Evolutionary conservation across 768 basidiomycete species (phyloP), one percentile per base, ranked within the genome.

Genomic region (Cantharellus anzutake): DNA sequence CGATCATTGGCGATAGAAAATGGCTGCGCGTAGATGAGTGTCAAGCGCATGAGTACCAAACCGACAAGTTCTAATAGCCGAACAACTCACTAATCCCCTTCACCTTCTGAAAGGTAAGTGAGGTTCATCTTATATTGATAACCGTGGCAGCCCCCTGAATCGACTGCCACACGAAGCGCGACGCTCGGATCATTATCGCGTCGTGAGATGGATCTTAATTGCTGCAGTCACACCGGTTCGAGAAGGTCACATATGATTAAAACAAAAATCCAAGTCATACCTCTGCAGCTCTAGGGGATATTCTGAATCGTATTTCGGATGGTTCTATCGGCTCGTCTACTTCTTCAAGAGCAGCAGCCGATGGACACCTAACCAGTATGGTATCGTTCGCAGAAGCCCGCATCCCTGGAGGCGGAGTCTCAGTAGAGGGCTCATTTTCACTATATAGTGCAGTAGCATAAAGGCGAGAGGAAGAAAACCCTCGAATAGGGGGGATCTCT

Each of bases 101-200:
- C 14, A 41, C 4, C 51, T 72, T 70, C 42, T 41, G 59, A 7
- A 3, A 42, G 44, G 35, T 51, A 4, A n/a, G 74, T 83, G 2
- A 97, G 76, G 59, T 84, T 81, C 78, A 98, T 80, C 65, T 87
- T 93, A 70, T 97, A 96, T 66, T 96, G 91, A 70, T 97, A 97
- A 42, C 94, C 94, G 68, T 98, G 93, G 67, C 94, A 98, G 20
- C 94, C 94, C 5, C 94, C 94, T 5, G 85, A 88, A 66, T 96
- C 91, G 35, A 97, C 90, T 0, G 81, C 74, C 63, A 98, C 77
- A 63, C 92, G 75, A 34, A 97, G 73, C 2, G 83, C 87, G 29
- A 86, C 75, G 56, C 78, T 66, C 0, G 80, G 70, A 63, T 84
- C 76, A 5, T 79, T 73, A 66, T 86, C 78, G 42, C 80, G 74